Base-by-base conservation (phyloP, 2,329 filamentous ascomycete species). In the Cordyceps cateniannulata region DNA sequence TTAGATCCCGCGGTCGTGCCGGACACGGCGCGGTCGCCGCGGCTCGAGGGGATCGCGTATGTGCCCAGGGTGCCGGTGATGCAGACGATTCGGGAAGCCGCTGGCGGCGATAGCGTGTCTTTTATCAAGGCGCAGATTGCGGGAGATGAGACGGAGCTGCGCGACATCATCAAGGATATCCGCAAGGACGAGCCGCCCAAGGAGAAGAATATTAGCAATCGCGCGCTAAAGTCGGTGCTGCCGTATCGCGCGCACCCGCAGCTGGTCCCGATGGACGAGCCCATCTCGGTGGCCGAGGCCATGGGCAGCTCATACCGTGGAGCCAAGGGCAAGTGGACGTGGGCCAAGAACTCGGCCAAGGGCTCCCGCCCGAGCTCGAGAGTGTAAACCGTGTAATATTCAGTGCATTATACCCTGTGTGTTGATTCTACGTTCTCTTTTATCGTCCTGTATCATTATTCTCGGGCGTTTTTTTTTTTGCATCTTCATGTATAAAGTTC, bases 101-200 rank as follows among this genome's bases (percentile, higher is more conserved):
- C 75, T 3, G 16, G 38, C 27, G 66, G 72, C 42, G 67, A 76
- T 29, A 79, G 84, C 35, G 68, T 85, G 4, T 75, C 80, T 8
- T 95, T 95, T 70, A 81, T 98, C 55, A 87, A 84, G 67, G 93
- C 95, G 0, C 95, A 99, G 73, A 95, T 97, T 66, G 85, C 86
- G 6, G 83, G 79, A 35, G 80, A 86, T 59, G 90, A 96, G 47
- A 76, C 83, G 29, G 93, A 97, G 70, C 77, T 98, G 2, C 81
- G 81, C 14, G 81, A 88, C 0, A 86, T 96, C 45, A 73, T 96
- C 65, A 88, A 84, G 63, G 82, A 86, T 1, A 72, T 80, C 59
- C 80, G 75, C 62, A 81, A 79, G 67, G 51, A 65, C 38, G 66
- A 66, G 29, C 59, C 65, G 22, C 64, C 65, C 25, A 71, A 71